Percentiles rank a stretch among this genome's conserved stretches.
Conservation (phyloP, 805 yeast species). For the Cyberlindnera sargentensis region DNA sequence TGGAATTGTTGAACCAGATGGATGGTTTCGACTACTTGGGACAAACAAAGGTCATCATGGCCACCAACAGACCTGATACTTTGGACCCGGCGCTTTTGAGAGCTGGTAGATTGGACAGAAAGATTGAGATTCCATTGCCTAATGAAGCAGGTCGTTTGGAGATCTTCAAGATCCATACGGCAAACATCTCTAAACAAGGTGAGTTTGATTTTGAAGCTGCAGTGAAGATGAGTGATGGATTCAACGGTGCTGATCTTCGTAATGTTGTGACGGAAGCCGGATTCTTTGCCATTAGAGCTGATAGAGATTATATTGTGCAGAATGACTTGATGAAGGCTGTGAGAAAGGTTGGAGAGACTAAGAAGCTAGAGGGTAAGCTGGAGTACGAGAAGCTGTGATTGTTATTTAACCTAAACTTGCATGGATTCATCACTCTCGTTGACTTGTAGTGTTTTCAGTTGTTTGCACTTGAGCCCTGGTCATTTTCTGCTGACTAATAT, state of each 20-base stretch:
- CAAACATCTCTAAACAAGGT: constrained; percentile 81
- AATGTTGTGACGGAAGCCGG: constrained; percentile 98
- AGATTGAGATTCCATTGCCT: constrained; percentile 91
- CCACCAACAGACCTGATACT: constrained; percentile 98
- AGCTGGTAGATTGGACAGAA: constrained; percentile 96
- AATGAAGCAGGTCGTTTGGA: constrained; percentile 94
- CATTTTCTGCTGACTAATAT: too few species aligned
- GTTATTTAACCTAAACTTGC: background rate
- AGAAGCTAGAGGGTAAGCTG: constrained; percentile 92
- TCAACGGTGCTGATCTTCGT: constrained; percentile 97
- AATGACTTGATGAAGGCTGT: constrained; percentile 97
- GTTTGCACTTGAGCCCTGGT: too few species aligned
- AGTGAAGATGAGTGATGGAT: constrained; percentile 98
- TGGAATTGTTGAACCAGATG: constrained; percentile 97
- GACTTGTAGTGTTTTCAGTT: too few species aligned
- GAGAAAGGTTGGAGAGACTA: constrained; percentile 92
- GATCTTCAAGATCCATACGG: constrained; percentile 87
- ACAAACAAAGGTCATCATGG: constrained; percentile 96
- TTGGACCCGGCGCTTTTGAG: constrained; percentile 94
- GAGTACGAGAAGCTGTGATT: constrained; percentile 83
- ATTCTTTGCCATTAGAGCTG: constrained; percentile 95
- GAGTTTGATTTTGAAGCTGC: constrained; percentile 96
- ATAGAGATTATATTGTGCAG: constrained; percentile 89
- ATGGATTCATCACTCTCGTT: too few species aligned
- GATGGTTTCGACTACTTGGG: constrained; percentile 97